phyloP scores from a whole-genome alignment of 2,329 filamentous ascomycete genomes.

The Curvularia eragrostidis region DNA sequence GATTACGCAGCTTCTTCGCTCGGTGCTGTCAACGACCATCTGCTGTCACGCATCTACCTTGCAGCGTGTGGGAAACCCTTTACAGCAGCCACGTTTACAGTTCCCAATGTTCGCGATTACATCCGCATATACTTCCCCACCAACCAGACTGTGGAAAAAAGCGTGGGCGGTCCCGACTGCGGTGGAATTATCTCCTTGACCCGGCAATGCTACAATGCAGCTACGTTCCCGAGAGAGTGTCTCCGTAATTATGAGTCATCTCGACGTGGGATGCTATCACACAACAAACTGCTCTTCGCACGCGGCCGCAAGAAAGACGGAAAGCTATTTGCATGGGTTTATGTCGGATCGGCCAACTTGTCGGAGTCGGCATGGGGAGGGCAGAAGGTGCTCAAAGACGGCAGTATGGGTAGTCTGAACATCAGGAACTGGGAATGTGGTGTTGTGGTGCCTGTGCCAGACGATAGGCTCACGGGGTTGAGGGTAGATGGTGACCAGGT shows the following conservation, averaged over 20 bases:
- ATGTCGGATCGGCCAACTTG: constrained; percentile 89
- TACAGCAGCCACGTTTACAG: neutral
- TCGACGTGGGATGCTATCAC: constrained; percentile 77
- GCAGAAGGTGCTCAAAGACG: constrained; percentile 71
- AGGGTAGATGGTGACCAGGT: constrained; percentile 19
- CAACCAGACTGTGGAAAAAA: constrained; percentile 59
- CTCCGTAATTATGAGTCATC: constrained; percentile 78
- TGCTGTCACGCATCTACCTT: constrained; percentile 67
- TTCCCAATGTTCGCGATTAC: constrained; percentile 19
- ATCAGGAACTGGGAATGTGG: constrained; percentile 93
- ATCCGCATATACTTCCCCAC: constrained; percentile 46
- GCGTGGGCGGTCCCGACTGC: constrained; percentile 64
- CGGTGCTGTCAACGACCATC: constrained; percentile 73
- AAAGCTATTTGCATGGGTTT: constrained; percentile 70
- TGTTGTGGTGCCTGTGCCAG: constrained; percentile 71
- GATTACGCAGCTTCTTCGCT: constrained; percentile 84
- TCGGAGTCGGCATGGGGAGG: constrained; percentile 95
- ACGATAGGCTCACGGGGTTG: constrained; percentile 22
- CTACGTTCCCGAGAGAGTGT: constrained; percentile 73
- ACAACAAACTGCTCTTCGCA: constrained; percentile 74
- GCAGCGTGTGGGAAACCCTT: constrained; percentile 58
- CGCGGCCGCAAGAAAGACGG: constrained; percentile 40
- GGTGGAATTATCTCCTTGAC: constrained; percentile 87
- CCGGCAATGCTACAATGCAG: constrained; percentile 71
- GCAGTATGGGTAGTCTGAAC: constrained; percentile 74